Evolutionary conservation across 2,329 filamentous ascomycete genomes (phyloP).

Genomic region (Xylariaceae sp.): DNA sequence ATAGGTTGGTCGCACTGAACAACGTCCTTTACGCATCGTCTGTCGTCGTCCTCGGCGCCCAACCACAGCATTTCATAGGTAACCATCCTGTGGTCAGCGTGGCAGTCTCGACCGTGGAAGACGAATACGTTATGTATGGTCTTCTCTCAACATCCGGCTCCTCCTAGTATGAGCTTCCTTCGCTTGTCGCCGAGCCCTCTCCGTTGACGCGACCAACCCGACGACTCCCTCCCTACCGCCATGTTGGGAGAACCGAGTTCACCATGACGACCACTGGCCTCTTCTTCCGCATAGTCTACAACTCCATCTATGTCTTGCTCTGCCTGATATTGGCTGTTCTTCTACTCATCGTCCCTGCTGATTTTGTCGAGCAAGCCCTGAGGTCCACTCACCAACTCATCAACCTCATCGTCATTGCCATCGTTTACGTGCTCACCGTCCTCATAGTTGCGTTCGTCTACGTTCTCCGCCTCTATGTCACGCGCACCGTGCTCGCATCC

Average conservation of each 20-base stretch:
- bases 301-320: constrained; percentile 70
- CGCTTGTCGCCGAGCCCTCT: constrained; percentile 9
- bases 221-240: constrained; percentile 7
- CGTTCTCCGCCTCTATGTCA: constrained; percentile 79
- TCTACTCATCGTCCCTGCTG: constrained; percentile 74
- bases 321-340: constrained; percentile 69
- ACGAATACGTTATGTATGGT: too few relatives aligned
- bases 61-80: too few relatives aligned
- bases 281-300: constrained; percentile 78
- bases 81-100: too few relatives aligned
- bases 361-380: constrained; percentile 75
- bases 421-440: constrained; percentile 70
- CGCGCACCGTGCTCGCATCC: constrained; percentile 68
- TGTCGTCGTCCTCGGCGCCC: too few relatives aligned
- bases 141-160: too few relatives aligned
- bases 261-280: constrained; percentile 43
- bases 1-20: too few relatives aligned
- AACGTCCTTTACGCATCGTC: too few relatives aligned
- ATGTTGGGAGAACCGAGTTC: constrained; percentile 1
- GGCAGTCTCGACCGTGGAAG: too few relatives aligned
- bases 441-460: constrained; percentile 73
- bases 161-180: constrained; percentile 18
- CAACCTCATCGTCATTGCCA: constrained; percentile 78
- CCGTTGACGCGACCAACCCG: constrained; percentile 13
- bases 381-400: constrained; percentile 57